These are phyloP conservation scores for Fusarium siculi DNA, from an alignment of 2,329 filamentous ascomycete genomes.

Conservation along the genomic window DNA sequence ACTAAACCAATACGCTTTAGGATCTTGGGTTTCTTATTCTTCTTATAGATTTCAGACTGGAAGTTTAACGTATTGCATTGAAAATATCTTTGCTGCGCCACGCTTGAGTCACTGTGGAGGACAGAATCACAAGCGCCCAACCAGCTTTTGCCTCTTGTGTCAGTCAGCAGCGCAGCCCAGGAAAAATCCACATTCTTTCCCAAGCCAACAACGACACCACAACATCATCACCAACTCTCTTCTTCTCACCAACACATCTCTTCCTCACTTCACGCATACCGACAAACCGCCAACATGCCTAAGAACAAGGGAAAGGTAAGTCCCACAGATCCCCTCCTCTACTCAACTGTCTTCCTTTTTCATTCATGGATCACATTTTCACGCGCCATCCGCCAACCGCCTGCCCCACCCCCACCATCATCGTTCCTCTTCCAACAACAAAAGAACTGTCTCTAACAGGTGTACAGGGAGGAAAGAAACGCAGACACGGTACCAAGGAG, in stretches of 20 bases:
- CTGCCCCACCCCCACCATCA: constrained; percentile 47
- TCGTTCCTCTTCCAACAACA: constrained; percentile 21
- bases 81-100: constrained; percentile 17
- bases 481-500: constrained; percentile 98
- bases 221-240: constrained; percentile 37
- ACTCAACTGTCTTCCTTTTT: neutral
- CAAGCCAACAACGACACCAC: constrained; percentile 40
- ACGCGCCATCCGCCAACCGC: constrained; percentile 5
- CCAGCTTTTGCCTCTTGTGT: constrained; percentile 22
- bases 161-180: constrained; percentile 28
- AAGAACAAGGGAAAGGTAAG: constrained; percentile 99
- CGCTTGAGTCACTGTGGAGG: constrained; percentile 26
- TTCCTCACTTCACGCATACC: constrained; percentile 11
- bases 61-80: neutral
- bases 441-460: constrained; percentile 32
- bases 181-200: constrained; percentile 44
- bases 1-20: neutral
- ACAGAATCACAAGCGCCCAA: constrained; percentile 22
- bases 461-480: constrained; percentile 92
- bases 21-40: neutral
- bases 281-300: constrained; percentile 73
- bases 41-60: neutral
- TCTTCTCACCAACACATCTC: constrained; percentile 6
- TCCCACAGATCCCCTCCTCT: constrained; percentile 40
- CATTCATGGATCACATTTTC: constrained; percentile 18